These are phyloP conservation scores for Raphanus sativus DNA, from an alignment of 345 rosid species.

Conservation along the genomic window DNA sequence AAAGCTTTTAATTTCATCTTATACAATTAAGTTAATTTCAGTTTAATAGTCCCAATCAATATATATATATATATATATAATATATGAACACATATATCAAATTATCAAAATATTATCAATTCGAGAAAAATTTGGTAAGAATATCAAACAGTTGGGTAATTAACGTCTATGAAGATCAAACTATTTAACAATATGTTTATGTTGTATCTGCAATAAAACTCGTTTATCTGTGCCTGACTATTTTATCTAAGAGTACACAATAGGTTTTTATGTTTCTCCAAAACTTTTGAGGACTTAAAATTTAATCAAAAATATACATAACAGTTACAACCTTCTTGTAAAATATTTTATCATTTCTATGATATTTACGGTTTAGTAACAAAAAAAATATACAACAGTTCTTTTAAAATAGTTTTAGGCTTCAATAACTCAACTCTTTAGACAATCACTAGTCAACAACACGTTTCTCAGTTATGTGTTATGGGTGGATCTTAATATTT, in stretches of 20 bases:
- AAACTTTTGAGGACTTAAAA: neutral
- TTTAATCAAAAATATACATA: neutral
- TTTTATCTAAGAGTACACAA: neutral
- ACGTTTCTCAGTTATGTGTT: neutral
- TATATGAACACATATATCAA: neutral
- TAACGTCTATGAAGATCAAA: neutral
- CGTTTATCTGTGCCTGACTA: neutral
- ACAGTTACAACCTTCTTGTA: neutral
- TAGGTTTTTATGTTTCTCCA: neutral
- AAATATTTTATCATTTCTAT: too few species aligned
- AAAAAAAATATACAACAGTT: neutral
- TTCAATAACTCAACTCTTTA: neutral
- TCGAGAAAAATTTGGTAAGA: neutral
- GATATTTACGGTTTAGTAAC: too few species aligned
- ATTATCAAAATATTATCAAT: neutral
- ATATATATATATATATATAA: neutral
- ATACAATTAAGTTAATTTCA: neutral
- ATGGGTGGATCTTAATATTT: neutral
- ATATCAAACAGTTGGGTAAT: neutral
- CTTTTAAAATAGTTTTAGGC: neutral
- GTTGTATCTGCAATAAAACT: neutral
- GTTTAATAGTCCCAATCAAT: neutral
- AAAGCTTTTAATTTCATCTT: neutral
- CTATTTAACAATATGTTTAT: neutral
- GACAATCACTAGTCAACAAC: neutral